phyloP scores from a whole-genome alignment of 176 grass and related monocot species.

The Avena sativa region DNA sequence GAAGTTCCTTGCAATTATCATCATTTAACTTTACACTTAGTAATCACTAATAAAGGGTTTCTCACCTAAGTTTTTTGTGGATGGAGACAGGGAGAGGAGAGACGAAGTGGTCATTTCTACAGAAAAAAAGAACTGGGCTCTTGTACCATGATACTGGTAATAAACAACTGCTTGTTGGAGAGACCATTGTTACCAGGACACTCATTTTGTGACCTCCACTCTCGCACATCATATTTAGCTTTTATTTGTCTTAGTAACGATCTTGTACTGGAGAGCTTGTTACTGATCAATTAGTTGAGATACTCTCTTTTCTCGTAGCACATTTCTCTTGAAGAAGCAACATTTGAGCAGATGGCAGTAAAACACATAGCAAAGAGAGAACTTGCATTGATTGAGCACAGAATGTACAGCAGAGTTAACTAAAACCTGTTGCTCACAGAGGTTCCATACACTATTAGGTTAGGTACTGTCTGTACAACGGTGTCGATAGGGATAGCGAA shows the following conservation, averaged over 20 bases:
- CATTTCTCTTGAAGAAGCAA: background rate
- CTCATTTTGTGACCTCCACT: too few species aligned
- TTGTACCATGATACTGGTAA: too few species aligned
- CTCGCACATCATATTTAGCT: too few species aligned
- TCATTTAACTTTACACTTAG: background rate
- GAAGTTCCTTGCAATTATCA: background rate
- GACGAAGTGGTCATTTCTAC: background rate
- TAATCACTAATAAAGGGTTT: background rate
- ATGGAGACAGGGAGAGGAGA: background rate
- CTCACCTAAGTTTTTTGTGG: background rate
- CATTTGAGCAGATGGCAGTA: background rate
- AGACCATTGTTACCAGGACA: too few species aligned
- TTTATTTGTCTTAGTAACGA: too few species aligned
- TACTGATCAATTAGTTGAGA: too few species aligned
- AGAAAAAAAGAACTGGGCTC: background rate
- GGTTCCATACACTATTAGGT: constrained; percentile 76
- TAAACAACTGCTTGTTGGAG: too few species aligned
- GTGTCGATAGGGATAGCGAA: constrained; percentile 86
- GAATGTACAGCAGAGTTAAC: constrained; percentile 41
- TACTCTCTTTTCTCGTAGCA: too few species aligned
- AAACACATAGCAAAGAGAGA: background rate
- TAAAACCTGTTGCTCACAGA: constrained; percentile 80
- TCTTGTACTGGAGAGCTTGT: too few species aligned
- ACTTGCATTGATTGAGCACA: background rate
- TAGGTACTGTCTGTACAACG: constrained; percentile 66